These are phyloP conservation scores for Pyrus betulifolia DNA, from an alignment of 306 rosid species.

Conservation along the genomic window DNA sequence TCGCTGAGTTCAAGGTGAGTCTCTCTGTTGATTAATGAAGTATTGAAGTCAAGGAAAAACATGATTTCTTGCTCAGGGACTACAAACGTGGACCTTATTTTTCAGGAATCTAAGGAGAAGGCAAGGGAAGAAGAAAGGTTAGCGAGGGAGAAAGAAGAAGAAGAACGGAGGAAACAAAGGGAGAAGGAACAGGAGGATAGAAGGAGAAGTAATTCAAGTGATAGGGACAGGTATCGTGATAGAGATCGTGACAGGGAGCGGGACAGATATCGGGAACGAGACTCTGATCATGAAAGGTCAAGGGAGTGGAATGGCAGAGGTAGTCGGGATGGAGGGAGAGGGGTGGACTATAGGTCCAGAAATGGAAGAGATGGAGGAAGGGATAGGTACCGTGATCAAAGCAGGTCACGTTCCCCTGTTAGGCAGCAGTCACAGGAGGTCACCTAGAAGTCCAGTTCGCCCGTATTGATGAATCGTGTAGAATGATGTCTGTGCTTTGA, in stretches of 20 bases:
- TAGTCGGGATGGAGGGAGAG: slow-evolving; percentile 68
- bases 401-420: slow-evolving; percentile 89
- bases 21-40: slow-evolving; percentile 8
- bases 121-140: slow-evolving; percentile 75
- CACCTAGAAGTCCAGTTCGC: slow-evolving; percentile 68
- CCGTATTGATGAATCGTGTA: slow-evolving; percentile 57
- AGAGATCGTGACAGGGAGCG: slow-evolving; percentile 64
- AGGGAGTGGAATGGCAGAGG: slow-evolving; percentile 70
- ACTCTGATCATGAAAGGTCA: slow-evolving; percentile 61
- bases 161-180: slow-evolving; percentile 73
- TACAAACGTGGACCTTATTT: slow-evolving; percentile 5
- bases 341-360: slow-evolving; percentile 58
- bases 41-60: background rate
- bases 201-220: slow-evolving; percentile 68
- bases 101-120: slow-evolving; percentile 78
- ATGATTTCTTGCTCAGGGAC: background rate
- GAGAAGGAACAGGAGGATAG: slow-evolving; percentile 68
- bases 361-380: slow-evolving; percentile 82
- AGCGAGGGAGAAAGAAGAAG: slow-evolving; percentile 80
- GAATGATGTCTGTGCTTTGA: slow-evolving; percentile 75
- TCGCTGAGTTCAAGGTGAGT: slow-evolving; percentile 67
- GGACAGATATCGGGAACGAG: slow-evolving; percentile 69
- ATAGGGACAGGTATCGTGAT: slow-evolving; percentile 63
- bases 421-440: slow-evolving; percentile 63
- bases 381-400: slow-evolving; percentile 65